Evolutionary conservation across 176 grass and related monocot species (phyloP), one percentile per base, ranked within the genome.

Genomic region (Juncus effusus): DNA sequence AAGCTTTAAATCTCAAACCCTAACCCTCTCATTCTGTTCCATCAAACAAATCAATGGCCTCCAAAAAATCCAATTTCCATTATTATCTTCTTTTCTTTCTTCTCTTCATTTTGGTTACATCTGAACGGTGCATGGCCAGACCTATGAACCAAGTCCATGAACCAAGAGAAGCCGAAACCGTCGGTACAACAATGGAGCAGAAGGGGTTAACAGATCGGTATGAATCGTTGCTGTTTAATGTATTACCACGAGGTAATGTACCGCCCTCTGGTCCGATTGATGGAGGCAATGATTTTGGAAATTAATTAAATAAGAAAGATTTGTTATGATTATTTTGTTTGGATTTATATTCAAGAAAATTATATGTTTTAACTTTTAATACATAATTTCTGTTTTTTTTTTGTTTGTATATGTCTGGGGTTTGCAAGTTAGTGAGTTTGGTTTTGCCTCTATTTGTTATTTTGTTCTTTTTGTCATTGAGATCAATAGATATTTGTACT

Each of bases 191-290:
- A 8, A 28, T 28, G 19, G 19, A 28, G 19, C 35, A 57, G 15
- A 11, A 39, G 3, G 35, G 5, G 7, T 38, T 56, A 19, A 42
- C 15, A 6, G 0, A 10, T 14, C 9, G 41, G 10, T 74, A 63
- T 11, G 56, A 16, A 10, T 13, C 72, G 16, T 36, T 74, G 47
- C n/a, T 62, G 42, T 40, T 62, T 61, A 74, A 28, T 7, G n/a
- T 63, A 37, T 50, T 74, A 13, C 72, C 72, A 3, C 42, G 59
- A 63, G 59, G 44, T 14, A 3, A n/a, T 1, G 57, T 74, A 16
- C 72, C 57, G 3, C 72, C 72, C 1, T 74, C 72, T 1, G 72
- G 57, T n/a, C 72, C 72, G 7, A 74, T 45, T 16, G 57, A 40
- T 36, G 72, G 72, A 47, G 61, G 16, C 14, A 40, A 74, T 36